A percentile compares a stretch with the other conserved stretches of the same genome.
Conservation (phyloP, 2,329 filamentous ascomycete species). For the Fusarium sp. region DNA sequence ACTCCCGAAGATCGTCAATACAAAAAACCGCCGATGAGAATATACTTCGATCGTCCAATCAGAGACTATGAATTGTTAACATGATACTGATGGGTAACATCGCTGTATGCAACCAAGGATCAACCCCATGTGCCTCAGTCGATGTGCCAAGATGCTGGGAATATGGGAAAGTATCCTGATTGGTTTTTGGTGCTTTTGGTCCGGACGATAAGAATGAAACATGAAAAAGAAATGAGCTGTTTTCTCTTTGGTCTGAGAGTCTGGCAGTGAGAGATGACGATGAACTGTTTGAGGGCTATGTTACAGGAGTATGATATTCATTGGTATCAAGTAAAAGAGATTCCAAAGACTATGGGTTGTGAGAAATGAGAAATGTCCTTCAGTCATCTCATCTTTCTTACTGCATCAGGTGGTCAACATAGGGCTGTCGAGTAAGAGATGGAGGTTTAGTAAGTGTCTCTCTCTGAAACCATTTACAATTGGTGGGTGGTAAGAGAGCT, state of each 20-base stretch:
- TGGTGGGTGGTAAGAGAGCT: background rate
- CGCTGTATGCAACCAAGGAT: background rate
- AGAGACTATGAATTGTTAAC: slow-evolving; percentile 27
- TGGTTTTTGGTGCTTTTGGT: slow-evolving; percentile 8
- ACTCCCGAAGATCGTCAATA: slow-evolving; percentile 20
- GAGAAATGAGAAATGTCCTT: background rate
- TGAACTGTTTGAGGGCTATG: background rate
- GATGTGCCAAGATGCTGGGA: slow-evolving; percentile 24
- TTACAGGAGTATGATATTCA: background rate
- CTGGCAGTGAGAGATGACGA: background rate
- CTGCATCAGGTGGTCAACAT: background rate
- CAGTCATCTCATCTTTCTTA: background rate
- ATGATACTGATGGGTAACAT: slow-evolving; percentile 20
- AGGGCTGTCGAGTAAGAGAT: background rate
- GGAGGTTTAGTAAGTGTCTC: background rate
- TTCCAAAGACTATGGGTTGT: background rate
- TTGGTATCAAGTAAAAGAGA: background rate
- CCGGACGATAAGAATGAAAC: background rate
- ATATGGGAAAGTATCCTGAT: background rate
- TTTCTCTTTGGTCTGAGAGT: background rate
- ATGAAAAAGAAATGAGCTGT: background rate
- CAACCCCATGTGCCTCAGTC: background rate
- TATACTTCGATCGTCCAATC: slow-evolving; percentile 27
- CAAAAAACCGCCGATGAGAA: background rate
- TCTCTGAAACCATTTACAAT: background rate